Percentiles rank a stretch among this genome's conserved stretches.
Evolutionary conservation across 2,329 filamentous ascomycete genomes (phyloP).

Genomic region (Gnomoniopsis sp.): DNA sequence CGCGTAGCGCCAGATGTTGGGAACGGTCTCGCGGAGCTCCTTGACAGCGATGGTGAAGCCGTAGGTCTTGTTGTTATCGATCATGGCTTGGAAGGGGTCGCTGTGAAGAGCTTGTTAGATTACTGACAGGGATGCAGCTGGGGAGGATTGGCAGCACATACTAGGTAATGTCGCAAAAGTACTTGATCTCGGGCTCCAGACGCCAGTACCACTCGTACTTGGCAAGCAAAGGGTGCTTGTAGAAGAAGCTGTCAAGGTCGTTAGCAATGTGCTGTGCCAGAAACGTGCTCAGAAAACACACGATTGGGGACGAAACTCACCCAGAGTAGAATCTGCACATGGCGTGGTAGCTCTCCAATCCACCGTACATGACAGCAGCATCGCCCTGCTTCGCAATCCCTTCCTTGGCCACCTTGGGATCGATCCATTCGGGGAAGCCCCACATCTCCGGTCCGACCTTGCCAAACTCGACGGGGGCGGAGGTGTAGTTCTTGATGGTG

Average conservation of each 20-base stretch:
- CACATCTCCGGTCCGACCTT: conserved; percentile 88
- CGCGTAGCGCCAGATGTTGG: conserved; percentile 98
- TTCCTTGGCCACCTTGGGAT: conserved; percentile 89
- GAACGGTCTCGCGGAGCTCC: conserved; percentile 94
- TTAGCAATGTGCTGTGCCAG: conserved; percentile 11
- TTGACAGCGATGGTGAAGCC: conserved; percentile 99
- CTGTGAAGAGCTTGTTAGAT: conserved; percentile 37
- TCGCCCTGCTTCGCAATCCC: conserved; percentile 96
- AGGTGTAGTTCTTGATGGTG: conserved; percentile 86
- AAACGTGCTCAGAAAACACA: background rate
- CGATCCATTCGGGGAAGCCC: conserved; percentile 96
- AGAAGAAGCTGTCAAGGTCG: conserved; percentile 69
- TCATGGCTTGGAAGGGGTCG: conserved; percentile 96
- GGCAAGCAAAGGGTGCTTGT: conserved; percentile 88
- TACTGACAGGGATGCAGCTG: background rate
- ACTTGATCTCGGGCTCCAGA: conserved; percentile 97
- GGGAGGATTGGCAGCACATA: conserved; percentile 39
- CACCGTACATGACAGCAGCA: conserved; percentile 97
- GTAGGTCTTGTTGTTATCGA: conserved; percentile 91
- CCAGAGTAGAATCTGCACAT: conserved; percentile 99
- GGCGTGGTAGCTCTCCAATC: conserved; percentile 96
- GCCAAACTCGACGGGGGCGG: conserved; percentile 82
- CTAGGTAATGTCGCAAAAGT: conserved; percentile 99
- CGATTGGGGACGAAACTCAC: conserved; percentile 46
- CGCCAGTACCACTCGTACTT: conserved; percentile 99